Percentiles rank a stretch among this genome's conserved stretches.
Evolutionary conservation across 1,139 yeast genomes (phyloP).

Genomic region (Zygoascus hellenicus): DNA sequence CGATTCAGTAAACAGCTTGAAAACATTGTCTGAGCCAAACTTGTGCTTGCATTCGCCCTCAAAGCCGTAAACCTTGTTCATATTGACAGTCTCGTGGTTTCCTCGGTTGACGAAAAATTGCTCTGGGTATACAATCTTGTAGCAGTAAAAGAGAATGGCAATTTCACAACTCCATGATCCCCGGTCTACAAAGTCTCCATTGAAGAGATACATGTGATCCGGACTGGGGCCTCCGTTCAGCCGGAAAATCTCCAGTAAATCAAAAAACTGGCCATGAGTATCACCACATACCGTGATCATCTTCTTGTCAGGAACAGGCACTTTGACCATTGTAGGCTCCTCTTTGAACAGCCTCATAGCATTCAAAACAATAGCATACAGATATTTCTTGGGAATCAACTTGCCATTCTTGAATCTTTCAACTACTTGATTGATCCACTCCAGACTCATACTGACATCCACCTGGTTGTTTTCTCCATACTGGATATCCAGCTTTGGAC

Average conservation of each 20-base stretch:
- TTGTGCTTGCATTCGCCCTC: slow-evolving; percentile 93
- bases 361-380: slow-evolving; percentile 72
- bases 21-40: slow-evolving; percentile 68
- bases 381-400: slow-evolving; percentile 70
- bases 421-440: slow-evolving; percentile 62
- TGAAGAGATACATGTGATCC: slow-evolving; percentile 74
- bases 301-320: slow-evolving; percentile 41
- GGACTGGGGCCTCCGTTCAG: slow-evolving; percentile 63
- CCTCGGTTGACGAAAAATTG: slow-evolving; percentile 81
- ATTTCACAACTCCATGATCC: slow-evolving; percentile 99
- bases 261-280: slow-evolving; percentile 95
- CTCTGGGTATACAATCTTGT: slow-evolving; percentile 74
- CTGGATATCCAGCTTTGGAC: slow-evolving; percentile 50
- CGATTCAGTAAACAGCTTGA: slow-evolving; percentile 78
- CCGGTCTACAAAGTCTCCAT: slow-evolving; percentile 97
- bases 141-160: slow-evolving; percentile 71
- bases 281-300: slow-evolving; percentile 87
- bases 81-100: slow-evolving; percentile 92
- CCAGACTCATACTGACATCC: slow-evolving; percentile 35
- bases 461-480: slow-evolving; percentile 27
- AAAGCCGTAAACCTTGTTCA: slow-evolving; percentile 96
- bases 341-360: slow-evolving; percentile 57
- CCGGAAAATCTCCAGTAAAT: slow-evolving; percentile 71
- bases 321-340: slow-evolving; percentile 75
- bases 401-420: slow-evolving; percentile 67